Evolutionary conservation across 768 basidiomycete genomes (phyloP).

Genomic region (Trametes cingulata): DNA sequence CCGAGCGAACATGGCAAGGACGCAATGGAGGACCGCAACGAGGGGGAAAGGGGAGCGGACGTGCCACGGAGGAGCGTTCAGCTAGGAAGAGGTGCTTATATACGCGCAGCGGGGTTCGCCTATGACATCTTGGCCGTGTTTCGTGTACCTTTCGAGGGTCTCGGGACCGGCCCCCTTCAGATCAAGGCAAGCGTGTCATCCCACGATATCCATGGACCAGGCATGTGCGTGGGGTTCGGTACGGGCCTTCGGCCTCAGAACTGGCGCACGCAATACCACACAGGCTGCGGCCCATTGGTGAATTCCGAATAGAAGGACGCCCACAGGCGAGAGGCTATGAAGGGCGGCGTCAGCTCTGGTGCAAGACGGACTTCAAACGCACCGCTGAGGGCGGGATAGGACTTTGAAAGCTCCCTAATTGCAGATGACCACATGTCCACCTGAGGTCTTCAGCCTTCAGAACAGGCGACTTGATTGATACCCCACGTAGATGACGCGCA

Average conservation of each 20-base stretch:
- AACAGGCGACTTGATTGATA: conserved; percentile 10
- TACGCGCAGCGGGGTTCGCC: conserved; percentile 8
- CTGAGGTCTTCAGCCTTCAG: not conserved
- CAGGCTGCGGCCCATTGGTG: conserved; percentile 1
- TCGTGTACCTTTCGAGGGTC: not conserved
- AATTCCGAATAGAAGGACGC: not conserved
- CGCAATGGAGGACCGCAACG: not conserved
- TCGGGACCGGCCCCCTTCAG: not conserved
- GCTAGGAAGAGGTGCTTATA: not conserved
- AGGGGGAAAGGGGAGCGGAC: not conserved
- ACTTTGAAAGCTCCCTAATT: not conserved
- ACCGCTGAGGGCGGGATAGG: not conserved
- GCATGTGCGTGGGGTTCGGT: not conserved
- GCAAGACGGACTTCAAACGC: not conserved
- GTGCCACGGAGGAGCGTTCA: not conserved
- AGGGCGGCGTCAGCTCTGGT: not conserved
- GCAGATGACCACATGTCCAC: not conserved
- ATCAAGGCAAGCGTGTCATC: not conserved
- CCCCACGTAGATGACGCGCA: conserved; percentile 4
- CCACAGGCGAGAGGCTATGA: not conserved
- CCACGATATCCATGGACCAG: conserved; percentile 3
- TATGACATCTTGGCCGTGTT: not conserved
- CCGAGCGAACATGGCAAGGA: conserved; percentile 8
- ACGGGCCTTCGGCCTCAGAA: not conserved
- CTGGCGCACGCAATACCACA: not conserved